Conservation (phyloP, 2,329 filamentous ascomycete species). For the Fusarium pininemorale region DNA sequence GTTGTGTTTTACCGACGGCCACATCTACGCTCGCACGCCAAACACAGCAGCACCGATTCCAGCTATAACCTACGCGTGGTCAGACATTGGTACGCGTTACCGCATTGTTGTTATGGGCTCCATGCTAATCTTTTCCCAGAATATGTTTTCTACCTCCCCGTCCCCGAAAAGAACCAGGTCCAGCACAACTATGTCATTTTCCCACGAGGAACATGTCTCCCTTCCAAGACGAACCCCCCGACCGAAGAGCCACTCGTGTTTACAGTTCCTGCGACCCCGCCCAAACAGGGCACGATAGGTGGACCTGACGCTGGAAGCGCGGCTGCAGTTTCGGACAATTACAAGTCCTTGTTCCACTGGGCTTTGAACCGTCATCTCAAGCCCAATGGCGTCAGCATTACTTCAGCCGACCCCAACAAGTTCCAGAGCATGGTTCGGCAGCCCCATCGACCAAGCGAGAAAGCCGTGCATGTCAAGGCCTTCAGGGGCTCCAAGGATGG, state of each 20-base stretch:
- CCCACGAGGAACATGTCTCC: slow-evolving; percentile 63
- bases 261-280: slow-evolving; percentile 66
- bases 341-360: slow-evolving; percentile 69
- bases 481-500: slow-evolving; percentile 76
- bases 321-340: slow-evolving; percentile 65
- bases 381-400: slow-evolving; percentile 58
- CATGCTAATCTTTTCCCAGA: slow-evolving; percentile 52
- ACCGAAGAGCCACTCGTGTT: slow-evolving; percentile 69
- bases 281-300: slow-evolving; percentile 66
- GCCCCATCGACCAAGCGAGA: slow-evolving; percentile 67
- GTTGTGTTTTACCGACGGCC: slow-evolving; percentile 67
- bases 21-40: slow-evolving; percentile 65
- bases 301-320: slow-evolving; percentile 62
- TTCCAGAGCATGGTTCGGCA: slow-evolving; percentile 68
- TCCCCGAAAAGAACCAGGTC: slow-evolving; percentile 71
- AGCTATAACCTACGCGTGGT: slow-evolving; percentile 67
- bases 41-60: slow-evolving; percentile 61
- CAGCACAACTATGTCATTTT: slow-evolving; percentile 74
- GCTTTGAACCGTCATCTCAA: slow-evolving; percentile 63
- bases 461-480: slow-evolving; percentile 71
- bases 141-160: slow-evolving; percentile 69
- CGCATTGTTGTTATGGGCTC: neutral
- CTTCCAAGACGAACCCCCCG: slow-evolving; percentile 55
- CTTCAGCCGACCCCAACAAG: slow-evolving; percentile 62
- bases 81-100: slow-evolving; percentile 64